Evolutionary conservation across 2,329 filamentous ascomycete species (phyloP).

Genomic region (Endocalyx cinctus): DNA sequence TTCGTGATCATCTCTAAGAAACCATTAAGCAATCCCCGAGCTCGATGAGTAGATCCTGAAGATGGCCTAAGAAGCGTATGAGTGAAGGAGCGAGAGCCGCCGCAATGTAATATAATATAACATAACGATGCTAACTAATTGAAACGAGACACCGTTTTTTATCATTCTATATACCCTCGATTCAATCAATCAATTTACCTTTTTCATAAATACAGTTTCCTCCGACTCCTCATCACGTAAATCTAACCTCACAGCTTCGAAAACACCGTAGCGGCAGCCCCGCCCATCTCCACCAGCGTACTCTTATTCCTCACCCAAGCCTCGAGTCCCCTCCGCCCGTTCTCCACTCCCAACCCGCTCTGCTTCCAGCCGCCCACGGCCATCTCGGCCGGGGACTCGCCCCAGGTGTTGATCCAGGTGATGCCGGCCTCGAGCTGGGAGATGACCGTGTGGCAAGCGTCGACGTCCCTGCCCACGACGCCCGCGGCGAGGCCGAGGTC

Average conservation of each 20-base stretch:
- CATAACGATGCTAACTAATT: too few species aligned
- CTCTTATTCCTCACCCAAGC: slow-evolving; percentile 86
- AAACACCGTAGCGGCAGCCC: slow-evolving; percentile 67
- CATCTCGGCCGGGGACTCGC: slow-evolving; percentile 90
- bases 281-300: slow-evolving; percentile 78
- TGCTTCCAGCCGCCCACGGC: slow-evolving; percentile 88
- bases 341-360: slow-evolving; percentile 84
- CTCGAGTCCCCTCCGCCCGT: slow-evolving; percentile 72
- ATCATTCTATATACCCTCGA: too few species aligned
- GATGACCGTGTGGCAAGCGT: slow-evolving; percentile 67
- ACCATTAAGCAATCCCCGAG: too few species aligned
- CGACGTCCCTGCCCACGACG: slow-evolving; percentile 74
- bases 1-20: too few species aligned
- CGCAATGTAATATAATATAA: too few species aligned
- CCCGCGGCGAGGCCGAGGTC: slow-evolving; percentile 77
- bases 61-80: too few species aligned
- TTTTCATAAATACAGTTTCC: too few species aligned
- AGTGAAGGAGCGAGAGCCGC: too few species aligned
- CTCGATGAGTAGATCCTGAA: too few species aligned
- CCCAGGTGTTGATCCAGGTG: slow-evolving; percentile 92
- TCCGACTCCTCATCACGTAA: too few species aligned
- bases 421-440: slow-evolving; percentile 74
- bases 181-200: too few species aligned
- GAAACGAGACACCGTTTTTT: too few species aligned
- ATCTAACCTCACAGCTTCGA: slow-evolving; percentile 54